Evolutionary conservation across 352 stramenopile genomes (phyloP).

Genomic region (Plasmopara viticola): DNA sequence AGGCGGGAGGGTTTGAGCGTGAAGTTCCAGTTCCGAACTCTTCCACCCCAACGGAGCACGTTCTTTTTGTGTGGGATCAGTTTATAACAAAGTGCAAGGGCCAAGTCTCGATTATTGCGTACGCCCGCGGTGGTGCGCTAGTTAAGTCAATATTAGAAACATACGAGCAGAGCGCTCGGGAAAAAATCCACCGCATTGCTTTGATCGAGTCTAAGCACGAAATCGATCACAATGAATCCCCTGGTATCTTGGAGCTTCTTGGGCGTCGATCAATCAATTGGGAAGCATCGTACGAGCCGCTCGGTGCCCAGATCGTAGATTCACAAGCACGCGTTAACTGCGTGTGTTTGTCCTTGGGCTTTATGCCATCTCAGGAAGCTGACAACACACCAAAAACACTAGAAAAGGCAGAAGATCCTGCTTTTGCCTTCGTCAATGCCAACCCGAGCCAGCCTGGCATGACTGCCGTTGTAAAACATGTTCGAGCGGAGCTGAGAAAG

Average conservation of each 20-base stretch:
- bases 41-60: conserved; percentile 75
- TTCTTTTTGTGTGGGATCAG: conserved; percentile 84
- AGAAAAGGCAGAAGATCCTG: conserved; percentile 73
- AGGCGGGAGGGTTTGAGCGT: conserved; percentile 83
- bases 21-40: conserved; percentile 82
- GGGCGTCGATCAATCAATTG: conserved; percentile 84
- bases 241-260: conserved; percentile 72
- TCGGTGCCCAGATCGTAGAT: conserved; percentile 81
- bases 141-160: conserved; percentile 82
- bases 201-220: conserved; percentile 87
- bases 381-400: conserved; percentile 66
- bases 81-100: conserved; percentile 77
- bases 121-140: conserved; percentile 68
- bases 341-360: conserved; percentile 79
- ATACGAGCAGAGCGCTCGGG: conserved; percentile 59
- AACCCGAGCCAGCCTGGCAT: conserved; percentile 76
- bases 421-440: conserved; percentile 76
- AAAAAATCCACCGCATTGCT: conserved; percentile 77
- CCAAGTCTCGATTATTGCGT: conserved; percentile 82
- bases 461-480: conserved; percentile 79
- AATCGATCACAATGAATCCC: conserved; percentile 74
- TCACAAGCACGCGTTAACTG: conserved; percentile 81
- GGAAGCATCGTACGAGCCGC: conserved; percentile 77
- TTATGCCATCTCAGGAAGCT: conserved; percentile 61
- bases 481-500: conserved; percentile 55